These are phyloP conservation scores for Dryadomyces quercivorus DNA, from an alignment of 2,329 filamentous ascomycete genomes.

Conservation along the genomic window DNA sequence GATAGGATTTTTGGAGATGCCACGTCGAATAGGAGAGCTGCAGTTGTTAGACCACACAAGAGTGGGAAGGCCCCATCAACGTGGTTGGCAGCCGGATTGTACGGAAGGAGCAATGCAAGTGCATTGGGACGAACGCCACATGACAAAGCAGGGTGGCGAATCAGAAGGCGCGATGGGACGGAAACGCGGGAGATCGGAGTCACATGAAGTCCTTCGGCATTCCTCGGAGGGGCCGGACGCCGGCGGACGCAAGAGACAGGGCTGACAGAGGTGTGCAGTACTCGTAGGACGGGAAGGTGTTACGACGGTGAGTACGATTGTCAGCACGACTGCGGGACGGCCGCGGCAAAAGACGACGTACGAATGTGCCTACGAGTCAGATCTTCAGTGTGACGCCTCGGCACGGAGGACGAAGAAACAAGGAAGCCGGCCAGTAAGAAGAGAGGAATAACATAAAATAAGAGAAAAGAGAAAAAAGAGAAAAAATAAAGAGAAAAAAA, in stretches of 20 bases:
- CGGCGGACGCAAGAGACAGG: not conserved
- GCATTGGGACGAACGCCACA: not conserved
- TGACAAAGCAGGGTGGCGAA: not conserved
- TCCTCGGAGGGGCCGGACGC: not conserved
- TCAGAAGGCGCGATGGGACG: not conserved
- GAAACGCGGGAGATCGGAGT: not conserved
- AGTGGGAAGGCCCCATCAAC: not conserved
- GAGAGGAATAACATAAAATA: not conserved
- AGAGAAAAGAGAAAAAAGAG: not conserved
- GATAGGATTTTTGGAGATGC: not conserved
- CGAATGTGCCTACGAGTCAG: no score
- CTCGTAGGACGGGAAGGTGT: not conserved
- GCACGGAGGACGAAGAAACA: not conserved
- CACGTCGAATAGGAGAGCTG: not conserved
- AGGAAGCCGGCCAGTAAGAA: not conserved
- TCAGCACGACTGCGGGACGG: no score
- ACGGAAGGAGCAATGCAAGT: not conserved
- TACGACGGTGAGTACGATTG: not conserved
- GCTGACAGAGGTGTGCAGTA: not conserved
- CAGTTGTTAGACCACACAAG: not conserved
- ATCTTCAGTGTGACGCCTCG: no score
- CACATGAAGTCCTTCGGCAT: not conserved
- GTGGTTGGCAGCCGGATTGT: not conserved
- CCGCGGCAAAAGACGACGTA: no score
- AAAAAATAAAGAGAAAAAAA: not conserved